phyloP scores from a whole-genome alignment of 352 stramenopile species.

The Globisporangium spiculum region DNA sequence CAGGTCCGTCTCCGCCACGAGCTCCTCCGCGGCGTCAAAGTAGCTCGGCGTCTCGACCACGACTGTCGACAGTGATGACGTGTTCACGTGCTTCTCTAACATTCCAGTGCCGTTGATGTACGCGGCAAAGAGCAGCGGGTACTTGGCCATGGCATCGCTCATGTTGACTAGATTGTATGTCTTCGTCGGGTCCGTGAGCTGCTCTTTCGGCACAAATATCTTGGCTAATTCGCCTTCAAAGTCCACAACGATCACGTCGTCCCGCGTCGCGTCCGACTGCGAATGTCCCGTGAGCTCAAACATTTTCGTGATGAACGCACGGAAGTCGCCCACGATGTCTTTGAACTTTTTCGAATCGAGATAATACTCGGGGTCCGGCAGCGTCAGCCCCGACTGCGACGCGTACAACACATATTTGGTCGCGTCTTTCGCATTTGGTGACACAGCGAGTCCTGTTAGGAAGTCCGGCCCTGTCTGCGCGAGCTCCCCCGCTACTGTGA shows the following conservation, averaged over 20 bases:
- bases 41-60: slow-evolving; percentile 62
- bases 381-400: slow-evolving; percentile 77
- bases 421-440: slow-evolving; percentile 81
- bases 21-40: slow-evolving; percentile 49
- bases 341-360: slow-evolving; percentile 84
- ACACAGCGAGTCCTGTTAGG: slow-evolving; percentile 73
- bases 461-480: slow-evolving; percentile 61
- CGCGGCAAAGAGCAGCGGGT: slow-evolving; percentile 52
- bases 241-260: slow-evolving; percentile 62
- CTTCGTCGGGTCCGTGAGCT: slow-evolving; percentile 81
- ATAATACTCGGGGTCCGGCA: slow-evolving; percentile 93
- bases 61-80: slow-evolving; percentile 28
- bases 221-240: slow-evolving; percentile 86
- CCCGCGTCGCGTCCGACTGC: slow-evolving; percentile 21
- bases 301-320: slow-evolving; percentile 72
- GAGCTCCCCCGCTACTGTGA: slow-evolving; percentile 51
- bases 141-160: slow-evolving; percentile 34
- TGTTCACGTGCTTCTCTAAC: slow-evolving; percentile 25
- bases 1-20: slow-evolving; percentile 43
- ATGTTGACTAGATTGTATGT: slow-evolving; percentile 91
- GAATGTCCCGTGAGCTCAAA: slow-evolving; percentile 61
- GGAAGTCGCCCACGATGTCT: slow-evolving; percentile 65
- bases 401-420: slow-evolving; percentile 82
- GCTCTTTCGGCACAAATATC: slow-evolving; percentile 86
- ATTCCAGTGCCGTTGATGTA: slow-evolving; percentile 56